Evolutionary conservation across 345 rosid species (phyloP).

Genomic region (Boechera retrofracta): DNA sequence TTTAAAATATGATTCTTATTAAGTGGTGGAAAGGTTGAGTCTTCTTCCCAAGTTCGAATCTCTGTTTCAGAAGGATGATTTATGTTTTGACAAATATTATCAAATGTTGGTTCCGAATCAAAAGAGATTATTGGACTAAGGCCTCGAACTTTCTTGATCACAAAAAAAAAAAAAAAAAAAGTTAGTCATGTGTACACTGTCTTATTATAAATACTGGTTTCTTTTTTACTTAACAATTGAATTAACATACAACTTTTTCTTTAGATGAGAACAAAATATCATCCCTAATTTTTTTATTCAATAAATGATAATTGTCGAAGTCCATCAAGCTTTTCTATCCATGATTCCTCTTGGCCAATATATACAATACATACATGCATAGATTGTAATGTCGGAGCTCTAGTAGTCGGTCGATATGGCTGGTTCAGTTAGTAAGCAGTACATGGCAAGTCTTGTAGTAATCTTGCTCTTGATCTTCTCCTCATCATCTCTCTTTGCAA

Average conservation of each 20-base stretch:
- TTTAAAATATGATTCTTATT: neutral
- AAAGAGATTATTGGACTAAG: no score
- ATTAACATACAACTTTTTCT: no score
- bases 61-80: neutral
- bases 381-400: neutral
- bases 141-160: no score
- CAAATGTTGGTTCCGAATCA: no score
- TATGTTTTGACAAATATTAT: neutral
- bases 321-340: neutral
- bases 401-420: conserved; percentile 43
- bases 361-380: neutral
- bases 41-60: neutral
- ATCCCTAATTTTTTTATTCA: no score
- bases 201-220: neutral
- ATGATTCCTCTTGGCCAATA: conserved; percentile 12
- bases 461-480: conserved; percentile 46
- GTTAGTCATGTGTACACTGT: no score
- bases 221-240: neutral
- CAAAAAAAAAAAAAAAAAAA: no score
- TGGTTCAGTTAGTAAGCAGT: conserved; percentile 44
- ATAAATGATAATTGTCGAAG: neutral
- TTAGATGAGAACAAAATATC: no score
- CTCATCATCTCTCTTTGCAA: conserved; percentile 41
- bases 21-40: neutral
- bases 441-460: conserved; percentile 47